phyloP scores from a whole-genome alignment of 106 monocot genomes.

The Alisma plantagoaquatica region DNA sequence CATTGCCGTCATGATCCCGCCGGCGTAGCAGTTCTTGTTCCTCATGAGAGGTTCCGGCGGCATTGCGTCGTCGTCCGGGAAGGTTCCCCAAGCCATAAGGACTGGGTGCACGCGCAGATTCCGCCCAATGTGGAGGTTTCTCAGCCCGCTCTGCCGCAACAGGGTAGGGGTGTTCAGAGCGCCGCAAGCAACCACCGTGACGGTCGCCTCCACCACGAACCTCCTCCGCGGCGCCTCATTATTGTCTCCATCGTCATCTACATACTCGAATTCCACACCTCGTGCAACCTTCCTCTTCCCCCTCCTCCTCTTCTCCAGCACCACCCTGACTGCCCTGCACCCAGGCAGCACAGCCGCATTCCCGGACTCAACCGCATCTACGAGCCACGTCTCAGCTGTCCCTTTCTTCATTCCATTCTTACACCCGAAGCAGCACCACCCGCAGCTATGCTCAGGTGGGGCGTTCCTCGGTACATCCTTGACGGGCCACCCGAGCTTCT shows the following conservation, averaged over 20 bases:
- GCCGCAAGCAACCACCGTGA: constrained; percentile 57
- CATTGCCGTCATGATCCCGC: constrained; percentile 33
- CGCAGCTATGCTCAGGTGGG: constrained; percentile 52
- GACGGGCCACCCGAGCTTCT: constrained; percentile 48
- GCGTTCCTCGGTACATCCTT: constrained; percentile 37
- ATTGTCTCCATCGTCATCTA: no score
- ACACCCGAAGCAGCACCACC: constrained; percentile 61
- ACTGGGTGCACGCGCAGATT: constrained; percentile 74
- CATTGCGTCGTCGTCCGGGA: constrained; percentile 36
- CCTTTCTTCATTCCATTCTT: constrained; percentile 40
- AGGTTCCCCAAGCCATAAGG: constrained; percentile 75
- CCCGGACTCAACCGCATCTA: constrained; percentile 41
- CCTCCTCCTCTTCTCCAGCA: constrained; percentile 7
- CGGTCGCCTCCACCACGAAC: constrained; percentile 15
- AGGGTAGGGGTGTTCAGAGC: constrained; percentile 46
- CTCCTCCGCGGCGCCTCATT: no score
- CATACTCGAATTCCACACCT: constrained; percentile 24
- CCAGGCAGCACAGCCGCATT: constrained; percentile 57
- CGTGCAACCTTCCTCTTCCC: constrained; percentile 20
- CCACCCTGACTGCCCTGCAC: constrained; percentile 24
- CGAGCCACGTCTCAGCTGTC: constrained; percentile 64
- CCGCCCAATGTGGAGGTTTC: constrained; percentile 57
- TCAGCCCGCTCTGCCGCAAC: constrained; percentile 37
- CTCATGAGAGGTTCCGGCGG: no score
- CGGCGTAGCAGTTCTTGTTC: constrained; percentile 28